Percentiles rank a stretch among this genome's conserved stretches.
Conservation (phyloP, 371 early-diverging fungal genomes). For the Apophysomyces ossiformis region DNA sequence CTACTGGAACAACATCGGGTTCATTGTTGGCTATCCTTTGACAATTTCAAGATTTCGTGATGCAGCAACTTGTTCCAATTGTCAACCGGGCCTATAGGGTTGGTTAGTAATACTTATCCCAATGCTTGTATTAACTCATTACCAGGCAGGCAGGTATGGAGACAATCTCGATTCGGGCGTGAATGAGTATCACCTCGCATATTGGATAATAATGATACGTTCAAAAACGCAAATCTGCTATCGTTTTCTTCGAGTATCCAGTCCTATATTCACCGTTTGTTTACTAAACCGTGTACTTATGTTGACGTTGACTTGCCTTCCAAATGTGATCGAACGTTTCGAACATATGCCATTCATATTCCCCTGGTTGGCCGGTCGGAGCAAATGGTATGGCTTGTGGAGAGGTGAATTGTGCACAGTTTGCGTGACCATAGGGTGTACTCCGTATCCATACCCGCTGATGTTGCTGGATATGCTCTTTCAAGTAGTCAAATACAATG, state of each 20-base stretch:
- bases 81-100: conserved; percentile 41
- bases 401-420: conserved; percentile 39
- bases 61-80: conserved; percentile 50
- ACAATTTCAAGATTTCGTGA: conserved; percentile 28
- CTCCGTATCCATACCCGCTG: conserved; percentile 52
- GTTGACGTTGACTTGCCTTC: conserved; percentile 27
- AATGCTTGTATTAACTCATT: not conserved
- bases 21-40: no score
- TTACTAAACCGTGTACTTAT: not conserved
- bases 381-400: conserved; percentile 34
- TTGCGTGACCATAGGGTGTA: conserved; percentile 52
- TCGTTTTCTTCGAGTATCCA: conserved; percentile 30
- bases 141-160: conserved; percentile 53
- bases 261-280: conserved; percentile 16
- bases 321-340: conserved; percentile 44
- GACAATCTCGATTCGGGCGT: conserved; percentile 48
- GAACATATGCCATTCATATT: conserved; percentile 55
- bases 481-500: conserved; percentile 32
- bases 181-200: conserved; percentile 53
- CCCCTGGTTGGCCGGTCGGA: conserved; percentile 41
- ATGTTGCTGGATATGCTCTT: conserved; percentile 26
- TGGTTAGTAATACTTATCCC: not conserved
- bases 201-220: conserved; percentile 38
- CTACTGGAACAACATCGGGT: no score
- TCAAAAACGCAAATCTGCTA: conserved; percentile 35